Base-by-base conservation (phyloP, 805 yeast species). In the Citeromyces matritensis region DNA sequence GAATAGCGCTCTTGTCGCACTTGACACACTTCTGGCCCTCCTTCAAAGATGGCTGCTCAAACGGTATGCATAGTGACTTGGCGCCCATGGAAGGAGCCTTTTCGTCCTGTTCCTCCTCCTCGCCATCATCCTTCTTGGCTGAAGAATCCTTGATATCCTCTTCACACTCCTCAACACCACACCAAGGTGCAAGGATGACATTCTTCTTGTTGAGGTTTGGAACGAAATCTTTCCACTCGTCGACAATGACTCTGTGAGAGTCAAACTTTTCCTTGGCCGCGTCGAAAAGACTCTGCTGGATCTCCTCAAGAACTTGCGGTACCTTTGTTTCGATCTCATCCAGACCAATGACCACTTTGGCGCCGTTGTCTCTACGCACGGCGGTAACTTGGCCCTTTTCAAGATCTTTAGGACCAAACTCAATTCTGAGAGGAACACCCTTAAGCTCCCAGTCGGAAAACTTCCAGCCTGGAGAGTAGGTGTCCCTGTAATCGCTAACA, bases 21-120 rank as follows among this genome's bases (percentile, higher is more conserved):
- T 63, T 79, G 40, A 84, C 77, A 74, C 98, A 93, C 56, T 75
- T 78, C 42, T 84, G 82, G 44, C 78, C 88, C 42, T 55, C 60
- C 53, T 71, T 71, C 56, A 88, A 69, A 47, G 61, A 71, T 37
- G 95, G 95, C 64, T 88, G 97, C 26, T 82, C 80, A 50, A 75
- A 76, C 42, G 98, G 98, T 55, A 86, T 86, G 71, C 99, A 91
- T 57, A 91, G 68, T 13, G 95, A 80, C 66, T 91, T 91, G 42
- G 99, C 99, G 51, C 99, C 99, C 99, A 91, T 91, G 32, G 93
- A 75, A 52, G 99, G 99, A 15, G 98, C 84, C 56, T 82, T 80
- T 50, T 91, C 97, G 52, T 91, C 99, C 30, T 65, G 78, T 54
- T 81, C 95, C 43, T 73, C 83, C 42, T 81, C 94, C 39, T 79